Base-by-base conservation (phyloP, 2,329 filamentous ascomycete species). In the Aspergillus fumigatiaffinis region DNA sequence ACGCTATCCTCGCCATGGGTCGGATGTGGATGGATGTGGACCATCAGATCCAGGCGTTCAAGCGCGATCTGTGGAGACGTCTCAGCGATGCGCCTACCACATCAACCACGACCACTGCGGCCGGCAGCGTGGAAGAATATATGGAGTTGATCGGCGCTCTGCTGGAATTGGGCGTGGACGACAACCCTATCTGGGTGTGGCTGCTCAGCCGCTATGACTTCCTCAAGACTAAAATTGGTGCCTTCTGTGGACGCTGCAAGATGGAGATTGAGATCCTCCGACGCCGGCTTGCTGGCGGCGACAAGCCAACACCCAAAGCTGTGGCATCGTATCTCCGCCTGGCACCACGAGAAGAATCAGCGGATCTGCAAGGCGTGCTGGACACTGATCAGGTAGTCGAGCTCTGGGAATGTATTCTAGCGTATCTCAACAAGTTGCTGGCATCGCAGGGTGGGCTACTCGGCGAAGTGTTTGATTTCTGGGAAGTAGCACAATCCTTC, bases 121-220 rank as follows among this genome's bases (percentile, higher is more conserved):
- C 76, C 2, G 76, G 75, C 3, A 79, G 87, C 42, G 80, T 84
- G 5, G 91, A 93, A 68, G 91, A 96, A 71, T 89, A 97, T 68
- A 91, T 97, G 85, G 91, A 96, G 70, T 80, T 97, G 50, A 97
- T 99, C 54, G 83, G 87, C 23, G 81, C 97, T 38, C 81, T 99
- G 53, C 78, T 99, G n/a, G 93, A 99, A 73, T 80, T 99, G 21
- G 95, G 94, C 6, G 92, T 96, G 2, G 89, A 96, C 9, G 92
- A 97, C 58, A 99, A 96, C 66, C 94, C 94, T 1, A 96, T 99
- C 60, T 96, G 91, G 90, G 84, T 95, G 10, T 99, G 94, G 92
- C 84, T 99, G 26, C 79, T 93, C 55, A 96, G 91, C 68, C 87
- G 91, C 49, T 95, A 92, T 69, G 91, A 96, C 62, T 87, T 92